Evolutionary conservation across 2,329 filamentous ascomycete species (phyloP).

Genomic region (Dactylonectria macrodidyma): DNA sequence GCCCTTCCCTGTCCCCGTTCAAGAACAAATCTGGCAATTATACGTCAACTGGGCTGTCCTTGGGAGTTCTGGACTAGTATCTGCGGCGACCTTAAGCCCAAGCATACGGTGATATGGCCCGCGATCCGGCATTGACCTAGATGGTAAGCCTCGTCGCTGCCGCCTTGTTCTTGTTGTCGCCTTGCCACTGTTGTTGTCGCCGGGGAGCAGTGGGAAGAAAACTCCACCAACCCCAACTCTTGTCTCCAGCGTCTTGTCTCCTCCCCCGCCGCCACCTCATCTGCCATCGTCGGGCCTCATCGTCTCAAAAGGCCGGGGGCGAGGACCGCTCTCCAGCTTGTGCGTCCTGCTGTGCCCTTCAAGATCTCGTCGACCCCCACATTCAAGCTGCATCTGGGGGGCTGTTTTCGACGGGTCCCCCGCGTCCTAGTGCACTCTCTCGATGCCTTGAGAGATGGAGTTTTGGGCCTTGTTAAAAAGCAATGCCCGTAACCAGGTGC

Average conservation of each 20-base stretch:
- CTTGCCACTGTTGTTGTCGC: too few relatives aligned
- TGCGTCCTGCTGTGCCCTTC: conserved; percentile 18
- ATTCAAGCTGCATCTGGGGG: not conserved
- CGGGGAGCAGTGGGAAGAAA: not conserved
- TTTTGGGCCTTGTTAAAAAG: conserved; percentile 11
- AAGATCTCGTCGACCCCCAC: conserved; percentile 11
- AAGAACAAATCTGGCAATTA: conserved; percentile 10
- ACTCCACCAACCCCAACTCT: not conserved
- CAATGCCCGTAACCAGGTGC: conserved; percentile 31
- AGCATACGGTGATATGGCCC: not conserved
- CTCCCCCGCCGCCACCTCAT: conserved; percentile 14
- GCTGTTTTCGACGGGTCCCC: not conserved
- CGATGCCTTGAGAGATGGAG: not conserved
- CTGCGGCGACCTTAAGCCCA: not conserved
- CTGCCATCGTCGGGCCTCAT: conserved; percentile 18
- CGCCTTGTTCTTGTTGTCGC: not conserved
- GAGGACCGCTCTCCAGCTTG: conserved; percentile 17
- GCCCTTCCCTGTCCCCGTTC: conserved; percentile 18
- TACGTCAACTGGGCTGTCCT: conserved; percentile 18
- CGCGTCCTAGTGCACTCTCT: not conserved
- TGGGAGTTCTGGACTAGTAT: conserved; percentile 6
- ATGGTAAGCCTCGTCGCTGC: not conserved
- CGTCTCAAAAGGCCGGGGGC: not conserved
- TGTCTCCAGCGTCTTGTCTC: conserved; percentile 15
- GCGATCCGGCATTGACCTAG: not conserved